Percentiles rank a stretch among this genome's conserved stretches.
Evolutionary conservation across 768 basidiomycete genomes (phyloP).

Genomic region (Rhizopogon sp.): DNA sequence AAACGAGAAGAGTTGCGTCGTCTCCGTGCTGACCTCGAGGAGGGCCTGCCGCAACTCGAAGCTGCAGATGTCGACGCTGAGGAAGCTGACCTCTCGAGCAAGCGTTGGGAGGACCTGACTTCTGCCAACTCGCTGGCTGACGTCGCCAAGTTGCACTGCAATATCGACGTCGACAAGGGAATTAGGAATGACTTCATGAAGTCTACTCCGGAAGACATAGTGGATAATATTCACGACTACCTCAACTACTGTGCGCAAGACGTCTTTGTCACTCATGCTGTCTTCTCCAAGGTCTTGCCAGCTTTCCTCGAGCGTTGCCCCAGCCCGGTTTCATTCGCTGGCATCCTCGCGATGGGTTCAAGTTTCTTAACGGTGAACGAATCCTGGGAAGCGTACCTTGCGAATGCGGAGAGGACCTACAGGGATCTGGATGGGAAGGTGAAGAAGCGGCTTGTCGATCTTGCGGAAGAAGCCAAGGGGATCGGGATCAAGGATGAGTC

Average conservation of each 20-base stretch:
- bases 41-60: conserved; percentile 34
- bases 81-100: conserved; percentile 38
- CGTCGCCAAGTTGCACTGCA: conserved; percentile 87
- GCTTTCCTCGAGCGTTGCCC: conserved; percentile 81
- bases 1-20: conserved; percentile 35
- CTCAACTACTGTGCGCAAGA: conserved; percentile 84
- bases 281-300: conserved; percentile 74
- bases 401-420: conserved; percentile 74
- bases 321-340: conserved; percentile 89
- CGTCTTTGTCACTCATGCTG: conserved; percentile 78
- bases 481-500: conserved; percentile 40
- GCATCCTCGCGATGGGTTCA: conserved; percentile 86
- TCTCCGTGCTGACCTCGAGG: conserved; percentile 33
- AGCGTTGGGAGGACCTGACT: conserved; percentile 91
- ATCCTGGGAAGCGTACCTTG: conserved; percentile 81
- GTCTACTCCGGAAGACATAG: conserved; percentile 57
- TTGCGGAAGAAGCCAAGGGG: conserved; percentile 55
- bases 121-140: conserved; percentile 90
- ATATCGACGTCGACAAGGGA: conserved; percentile 72
- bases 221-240: conserved; percentile 63
- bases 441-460: conserved; percentile 53
- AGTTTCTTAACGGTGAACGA: conserved; percentile 89
- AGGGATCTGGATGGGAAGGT: conserved; percentile 62
- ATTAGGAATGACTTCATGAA: conserved; percentile 76
- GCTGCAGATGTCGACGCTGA: conserved; percentile 33